phyloP scores from a whole-genome alignment of 1,284 basidiomycete genomes.

The Ganoderma sinense region DNA sequence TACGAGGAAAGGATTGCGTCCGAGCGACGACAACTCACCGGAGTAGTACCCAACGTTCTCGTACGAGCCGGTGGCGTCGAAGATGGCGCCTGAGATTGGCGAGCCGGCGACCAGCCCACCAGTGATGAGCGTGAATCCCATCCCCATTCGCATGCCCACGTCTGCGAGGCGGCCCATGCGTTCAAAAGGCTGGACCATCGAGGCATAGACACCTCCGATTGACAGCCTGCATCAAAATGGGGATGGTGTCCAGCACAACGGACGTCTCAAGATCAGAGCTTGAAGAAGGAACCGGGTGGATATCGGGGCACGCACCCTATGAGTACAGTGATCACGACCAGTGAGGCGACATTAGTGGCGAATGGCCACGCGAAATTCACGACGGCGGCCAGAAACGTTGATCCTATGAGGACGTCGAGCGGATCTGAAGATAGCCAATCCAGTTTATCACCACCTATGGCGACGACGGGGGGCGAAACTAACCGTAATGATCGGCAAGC shows the following conservation, averaged over 20 bases:
- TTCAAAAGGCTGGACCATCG: constrained; percentile 61
- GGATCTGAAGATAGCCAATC: constrained; percentile 43
- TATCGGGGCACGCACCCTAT: not conserved
- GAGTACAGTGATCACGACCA: constrained; percentile 47
- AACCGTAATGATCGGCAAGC: constrained; percentile 47
- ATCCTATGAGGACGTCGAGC: constrained; percentile 61
- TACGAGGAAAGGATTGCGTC: too few relatives aligned
- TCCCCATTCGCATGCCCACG: constrained; percentile 60
- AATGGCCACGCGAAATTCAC: constrained; percentile 66
- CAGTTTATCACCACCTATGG: too few relatives aligned
- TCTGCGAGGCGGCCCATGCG: constrained; percentile 59
- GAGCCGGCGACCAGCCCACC: constrained; percentile 54
- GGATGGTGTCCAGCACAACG: constrained; percentile 18
- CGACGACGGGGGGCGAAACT: not conserved
- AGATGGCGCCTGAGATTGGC: constrained; percentile 61
- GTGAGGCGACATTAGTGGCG: constrained; percentile 44
- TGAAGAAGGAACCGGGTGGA: not conserved
- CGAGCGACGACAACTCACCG: constrained; percentile 40
- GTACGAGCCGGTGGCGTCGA: constrained; percentile 48
- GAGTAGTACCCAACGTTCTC: constrained; percentile 62
- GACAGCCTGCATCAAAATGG: constrained; percentile 62
- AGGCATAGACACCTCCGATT: constrained; percentile 61
- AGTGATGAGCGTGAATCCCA: constrained; percentile 55
- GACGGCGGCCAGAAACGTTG: constrained; percentile 52
- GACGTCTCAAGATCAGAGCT: not conserved